These are phyloP conservation scores for Aspergillus eucalypticola DNA, from an alignment of 2,329 filamentous ascomycete genomes.

Conservation along the genomic window DNA sequence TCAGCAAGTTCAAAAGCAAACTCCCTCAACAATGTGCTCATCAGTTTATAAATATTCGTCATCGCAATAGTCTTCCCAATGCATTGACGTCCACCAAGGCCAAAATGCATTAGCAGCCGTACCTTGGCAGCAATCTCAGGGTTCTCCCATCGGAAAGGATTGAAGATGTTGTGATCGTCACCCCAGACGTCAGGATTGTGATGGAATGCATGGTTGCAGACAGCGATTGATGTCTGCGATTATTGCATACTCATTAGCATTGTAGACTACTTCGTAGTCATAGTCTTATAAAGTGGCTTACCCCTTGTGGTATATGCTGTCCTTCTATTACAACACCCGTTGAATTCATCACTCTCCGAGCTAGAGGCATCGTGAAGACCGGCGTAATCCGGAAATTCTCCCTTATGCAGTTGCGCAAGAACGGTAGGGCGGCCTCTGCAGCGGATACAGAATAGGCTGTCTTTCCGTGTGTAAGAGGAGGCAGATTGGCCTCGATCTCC, in stretches of 20 bases:
- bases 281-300: constrained; percentile 14
- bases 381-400: constrained; percentile 40
- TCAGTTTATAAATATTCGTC: constrained; percentile 38
- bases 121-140: constrained; percentile 18
- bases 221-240: constrained; percentile 31
- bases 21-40: constrained; percentile 32
- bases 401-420: constrained; percentile 29
- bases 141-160: constrained; percentile 32
- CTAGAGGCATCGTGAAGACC: constrained; percentile 38
- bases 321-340: constrained; percentile 29
- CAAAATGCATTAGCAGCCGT: constrained; percentile 38
- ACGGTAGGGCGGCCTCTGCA: constrained; percentile 29
- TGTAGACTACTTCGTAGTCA: not conserved
- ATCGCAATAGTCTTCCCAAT: constrained; percentile 39
- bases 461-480: constrained; percentile 5
- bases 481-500: not conserved
- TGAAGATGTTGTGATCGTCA: constrained; percentile 32
- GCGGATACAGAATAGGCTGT: constrained; percentile 26
- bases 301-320: constrained; percentile 26
- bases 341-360: constrained; percentile 27
- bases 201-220: constrained; percentile 39
- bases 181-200: constrained; percentile 37
- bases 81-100: constrained; percentile 34
- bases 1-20: constrained; percentile 36
- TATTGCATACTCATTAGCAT: not conserved